phyloP scores from a whole-genome alignment of 2,329 filamentous ascomycete species.

The Cladosporium sp. region DNA sequence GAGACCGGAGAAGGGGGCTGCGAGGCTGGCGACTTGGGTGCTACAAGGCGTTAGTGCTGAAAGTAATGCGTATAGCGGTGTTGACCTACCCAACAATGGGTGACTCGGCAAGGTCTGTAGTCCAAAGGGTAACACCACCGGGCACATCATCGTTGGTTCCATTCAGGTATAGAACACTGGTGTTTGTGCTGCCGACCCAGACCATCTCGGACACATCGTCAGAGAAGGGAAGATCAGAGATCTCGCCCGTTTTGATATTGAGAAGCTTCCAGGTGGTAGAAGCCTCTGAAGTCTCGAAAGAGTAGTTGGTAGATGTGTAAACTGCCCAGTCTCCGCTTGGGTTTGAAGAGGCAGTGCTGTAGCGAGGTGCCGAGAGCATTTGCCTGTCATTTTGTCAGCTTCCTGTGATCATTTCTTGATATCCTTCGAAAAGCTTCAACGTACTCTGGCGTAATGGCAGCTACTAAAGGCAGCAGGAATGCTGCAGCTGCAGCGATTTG shows the following conservation, averaged over 20 bases:
- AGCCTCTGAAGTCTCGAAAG: slow-evolving; percentile 21
- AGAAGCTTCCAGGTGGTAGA: slow-evolving; percentile 23
- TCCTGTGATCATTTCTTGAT: no score
- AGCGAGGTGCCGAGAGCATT: slow-evolving; percentile 26
- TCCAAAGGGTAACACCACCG: slow-evolving; percentile 36
- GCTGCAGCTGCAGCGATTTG: slow-evolving; percentile 9
- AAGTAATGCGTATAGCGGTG: background rate
- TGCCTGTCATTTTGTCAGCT: slow-evolving; percentile 17
- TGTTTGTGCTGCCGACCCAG: slow-evolving; percentile 31
- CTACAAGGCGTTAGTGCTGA: slow-evolving; percentile 3
- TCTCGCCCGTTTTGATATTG: slow-evolving; percentile 20
- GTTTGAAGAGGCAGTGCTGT: slow-evolving; percentile 20
- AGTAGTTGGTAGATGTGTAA: slow-evolving; percentile 22
- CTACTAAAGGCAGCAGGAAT: slow-evolving; percentile 8
- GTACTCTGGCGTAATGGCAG: slow-evolving; percentile 9
- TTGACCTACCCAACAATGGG: slow-evolving; percentile 17
- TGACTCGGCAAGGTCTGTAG: slow-evolving; percentile 30
- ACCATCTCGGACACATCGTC: slow-evolving; percentile 23
- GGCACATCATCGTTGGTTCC: slow-evolving; percentile 21
- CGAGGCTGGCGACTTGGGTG: slow-evolving; percentile 28
- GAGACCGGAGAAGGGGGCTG: slow-evolving; percentile 36
- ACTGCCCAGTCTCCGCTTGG: slow-evolving; percentile 31
- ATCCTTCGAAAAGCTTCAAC: background rate
- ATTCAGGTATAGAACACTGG: slow-evolving; percentile 28
- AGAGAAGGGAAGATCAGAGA: slow-evolving; percentile 20